phyloP scores from a whole-genome alignment of 139 green algal genomes.

The Haematococcus lacustris region DNA sequence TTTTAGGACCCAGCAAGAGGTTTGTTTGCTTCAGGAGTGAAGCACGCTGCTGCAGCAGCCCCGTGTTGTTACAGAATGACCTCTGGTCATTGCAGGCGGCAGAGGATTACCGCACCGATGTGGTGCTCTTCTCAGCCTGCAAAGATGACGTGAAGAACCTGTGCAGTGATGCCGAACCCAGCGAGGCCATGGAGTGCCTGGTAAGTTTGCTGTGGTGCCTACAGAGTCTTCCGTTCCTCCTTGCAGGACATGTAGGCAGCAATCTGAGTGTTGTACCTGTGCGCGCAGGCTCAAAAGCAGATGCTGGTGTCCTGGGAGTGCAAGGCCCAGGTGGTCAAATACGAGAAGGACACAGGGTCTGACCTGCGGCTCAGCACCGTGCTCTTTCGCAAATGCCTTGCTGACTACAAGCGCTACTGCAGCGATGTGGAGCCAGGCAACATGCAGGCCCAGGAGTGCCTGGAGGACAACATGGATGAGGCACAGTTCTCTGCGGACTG shows the following conservation, averaged over 20 bases:
- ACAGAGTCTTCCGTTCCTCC: too few relatives aligned
- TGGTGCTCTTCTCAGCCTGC: slow-evolving; percentile 50
- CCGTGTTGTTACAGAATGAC: background rate
- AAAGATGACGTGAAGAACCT: slow-evolving; percentile 36
- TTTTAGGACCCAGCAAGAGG: slow-evolving; percentile 39
- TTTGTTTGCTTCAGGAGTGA: too few relatives aligned
- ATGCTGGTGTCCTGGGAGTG: slow-evolving; percentile 58
- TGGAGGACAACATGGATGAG: slow-evolving; percentile 61
- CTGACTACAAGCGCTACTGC: slow-evolving; percentile 73
- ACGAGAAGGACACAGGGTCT: slow-evolving; percentile 64
- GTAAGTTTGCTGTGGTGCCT: slow-evolving; percentile 22
- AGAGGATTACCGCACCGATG: slow-evolving; percentile 61
- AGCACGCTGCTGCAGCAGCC: background rate
- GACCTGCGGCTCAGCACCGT: slow-evolving; percentile 67
- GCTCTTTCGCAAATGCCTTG: slow-evolving; percentile 60
- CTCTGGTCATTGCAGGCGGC: slow-evolving; percentile 26
- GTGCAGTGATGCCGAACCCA: slow-evolving; percentile 49
- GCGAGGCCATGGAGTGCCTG: slow-evolving; percentile 64
- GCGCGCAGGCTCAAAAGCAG: slow-evolving; percentile 38
- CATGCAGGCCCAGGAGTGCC: slow-evolving; percentile 61
- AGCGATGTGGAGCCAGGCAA: slow-evolving; percentile 48
- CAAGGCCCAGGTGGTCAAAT: slow-evolving; percentile 64
- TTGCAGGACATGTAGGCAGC: background rate
- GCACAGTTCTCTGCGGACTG: slow-evolving; percentile 51
- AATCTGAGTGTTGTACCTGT: background rate